Evolutionary conservation across 2,329 filamentous ascomycete genomes (phyloP).

Genomic region (Sporothrix globosa): DNA sequence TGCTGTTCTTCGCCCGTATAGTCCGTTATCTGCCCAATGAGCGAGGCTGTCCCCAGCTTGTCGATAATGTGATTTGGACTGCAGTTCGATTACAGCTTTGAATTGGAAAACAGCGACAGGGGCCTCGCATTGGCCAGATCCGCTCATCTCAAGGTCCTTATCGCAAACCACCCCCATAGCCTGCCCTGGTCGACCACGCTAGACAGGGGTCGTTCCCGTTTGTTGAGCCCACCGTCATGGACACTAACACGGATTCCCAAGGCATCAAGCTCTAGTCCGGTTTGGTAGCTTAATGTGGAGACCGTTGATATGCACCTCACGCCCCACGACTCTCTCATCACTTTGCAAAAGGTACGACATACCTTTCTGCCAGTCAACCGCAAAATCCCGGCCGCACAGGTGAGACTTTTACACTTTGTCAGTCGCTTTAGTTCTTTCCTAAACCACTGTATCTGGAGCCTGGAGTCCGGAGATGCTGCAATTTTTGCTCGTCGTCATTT

Average conservation of each 20-base stretch:
- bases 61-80: conserved; percentile 8
- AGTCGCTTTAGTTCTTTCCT: neutral
- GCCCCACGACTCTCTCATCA: neutral
- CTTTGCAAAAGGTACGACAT: neutral
- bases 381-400: neutral
- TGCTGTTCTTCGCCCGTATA: neutral
- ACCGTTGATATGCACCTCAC: conserved; percentile 13
- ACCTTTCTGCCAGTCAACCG: conserved; percentile 1
- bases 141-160: conserved; percentile 5
- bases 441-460: conserved; percentile 5
- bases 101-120: conserved; percentile 33
- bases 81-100: conserved; percentile 34
- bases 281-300: conserved; percentile 2
- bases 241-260: conserved; percentile 18
- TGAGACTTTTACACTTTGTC: neutral
- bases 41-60: conserved; percentile 28
- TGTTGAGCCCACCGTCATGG: conserved; percentile 16
- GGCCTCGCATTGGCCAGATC: conserved; percentile 29
- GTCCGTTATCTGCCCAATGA: conserved; percentile 32
- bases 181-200: conserved; percentile 17
- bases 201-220: conserved; percentile 26
- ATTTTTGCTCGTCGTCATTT: conserved; percentile 17
- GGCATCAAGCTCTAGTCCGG: conserved; percentile 18
- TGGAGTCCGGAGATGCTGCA: neutral
- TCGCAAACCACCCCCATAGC: conserved; percentile 22